Conservation (phyloP, 805 yeast species). For the Yarrowia porcina region DNA sequence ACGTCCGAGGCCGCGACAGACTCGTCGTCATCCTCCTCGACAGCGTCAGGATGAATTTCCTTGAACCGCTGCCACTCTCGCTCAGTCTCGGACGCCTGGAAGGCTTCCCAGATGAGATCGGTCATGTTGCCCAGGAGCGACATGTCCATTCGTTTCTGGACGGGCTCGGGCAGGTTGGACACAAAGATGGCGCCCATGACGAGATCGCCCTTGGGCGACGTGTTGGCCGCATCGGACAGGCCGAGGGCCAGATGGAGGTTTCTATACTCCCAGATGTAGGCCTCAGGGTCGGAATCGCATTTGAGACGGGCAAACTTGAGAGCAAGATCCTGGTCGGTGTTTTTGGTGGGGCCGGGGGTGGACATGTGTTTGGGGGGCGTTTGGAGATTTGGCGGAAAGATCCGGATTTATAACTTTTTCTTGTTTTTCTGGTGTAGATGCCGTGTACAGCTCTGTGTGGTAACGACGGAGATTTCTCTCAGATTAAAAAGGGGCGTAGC, state of each 20-base stretch:
- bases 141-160: conserved; percentile 24
- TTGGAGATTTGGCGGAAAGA: no score
- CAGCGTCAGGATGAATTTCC: conserved; percentile 17
- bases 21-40: conserved; percentile 27
- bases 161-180: conserved; percentile 25
- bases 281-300: conserved; percentile 25
- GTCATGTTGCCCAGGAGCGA: conserved; percentile 23
- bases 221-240: conserved; percentile 25
- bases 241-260: conserved; percentile 26
- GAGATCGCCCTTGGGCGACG: conserved; percentile 22
- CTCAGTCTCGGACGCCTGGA: conserved; percentile 25
- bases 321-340: conserved; percentile 24
- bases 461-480: conserved; percentile 25
- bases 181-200: conserved; percentile 24
- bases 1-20: conserved; percentile 4
- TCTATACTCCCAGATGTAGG: conserved; percentile 24
- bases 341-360: conserved; percentile 9
- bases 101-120: conserved; percentile 26
- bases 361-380: neutral
- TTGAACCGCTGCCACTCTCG: conserved; percentile 23
- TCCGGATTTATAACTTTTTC: neutral
- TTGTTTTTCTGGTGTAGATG: neutral
- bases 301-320: conserved; percentile 25
- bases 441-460: neutral
- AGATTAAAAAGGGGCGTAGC: conserved; percentile 14